A percentile compares a stretch with the other conserved stretches of the same genome.
Conservation (phyloP, 306 rosid genomes). For the Gynostemma pentaphyllum region DNA sequence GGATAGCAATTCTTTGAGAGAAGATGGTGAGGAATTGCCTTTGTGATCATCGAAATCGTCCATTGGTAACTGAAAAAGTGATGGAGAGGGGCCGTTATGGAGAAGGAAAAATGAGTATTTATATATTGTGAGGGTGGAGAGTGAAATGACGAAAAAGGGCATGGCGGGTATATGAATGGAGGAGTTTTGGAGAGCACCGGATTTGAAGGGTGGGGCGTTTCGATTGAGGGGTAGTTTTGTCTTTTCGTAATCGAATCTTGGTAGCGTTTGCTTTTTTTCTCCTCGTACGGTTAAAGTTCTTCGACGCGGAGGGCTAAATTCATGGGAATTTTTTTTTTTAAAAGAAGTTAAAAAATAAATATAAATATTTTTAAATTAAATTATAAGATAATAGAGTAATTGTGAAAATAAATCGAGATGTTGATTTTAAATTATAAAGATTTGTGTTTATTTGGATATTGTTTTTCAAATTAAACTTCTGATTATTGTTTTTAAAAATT, state of each 20-base stretch:
- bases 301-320: not conserved
- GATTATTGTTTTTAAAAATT: too few species aligned
- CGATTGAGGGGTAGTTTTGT: not conserved
- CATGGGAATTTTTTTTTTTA: not conserved
- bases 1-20: constrained; percentile 3
- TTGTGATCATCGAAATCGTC: not conserved
- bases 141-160: constrained; percentile 22
- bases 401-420: too few species aligned
- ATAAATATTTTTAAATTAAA: too few species aligned
- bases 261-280: not conserved
- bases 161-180: constrained; percentile 6
- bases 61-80: constrained; percentile 10
- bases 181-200: not conserved
- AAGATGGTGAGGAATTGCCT: not conserved
- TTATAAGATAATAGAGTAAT: too few species aligned
- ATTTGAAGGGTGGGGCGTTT: not conserved
- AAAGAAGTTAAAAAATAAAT: not conserved
- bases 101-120: too few species aligned
- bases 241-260: not conserved
- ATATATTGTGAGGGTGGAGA: not conserved
- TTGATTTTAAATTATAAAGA: too few species aligned
- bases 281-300: constrained; percentile 6
- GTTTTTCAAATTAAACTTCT: too few species aligned
- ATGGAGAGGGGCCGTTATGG: not conserved
- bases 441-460: too few species aligned